Evolutionary conservation across 306 rosid species (phyloP).

Genomic region (Notholithocarpus densiflorus): DNA sequence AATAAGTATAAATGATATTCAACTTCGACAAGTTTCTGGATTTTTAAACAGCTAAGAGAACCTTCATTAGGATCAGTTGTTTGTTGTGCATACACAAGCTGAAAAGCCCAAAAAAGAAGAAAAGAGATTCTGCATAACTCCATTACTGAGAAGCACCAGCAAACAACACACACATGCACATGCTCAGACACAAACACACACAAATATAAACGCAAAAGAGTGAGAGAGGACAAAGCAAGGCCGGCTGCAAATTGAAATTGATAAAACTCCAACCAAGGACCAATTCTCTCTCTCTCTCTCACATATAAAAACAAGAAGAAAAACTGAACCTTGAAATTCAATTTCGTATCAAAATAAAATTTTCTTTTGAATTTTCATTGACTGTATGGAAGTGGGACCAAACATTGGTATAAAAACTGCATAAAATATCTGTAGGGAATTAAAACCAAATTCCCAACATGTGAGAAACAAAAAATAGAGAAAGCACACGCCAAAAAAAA

Average conservation of each 20-base stretch:
- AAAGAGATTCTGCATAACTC: conserved; percentile 18
- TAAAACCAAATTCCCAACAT: too few species aligned
- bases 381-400: conserved; percentile 6
- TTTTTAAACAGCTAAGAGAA: background rate
- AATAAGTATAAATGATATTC: background rate
- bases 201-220: background rate
- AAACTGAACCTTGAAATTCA: background rate
- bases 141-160: conserved; percentile 16
- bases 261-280: background rate
- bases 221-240: conserved; percentile 19
- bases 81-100: conserved; percentile 23
- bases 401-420: background rate
- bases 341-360: background rate
- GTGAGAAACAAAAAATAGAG: too few species aligned
- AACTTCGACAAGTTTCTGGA: background rate
- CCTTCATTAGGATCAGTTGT: conserved; percentile 35
- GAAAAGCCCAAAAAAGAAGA: conserved; percentile 22
- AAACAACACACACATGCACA: background rate
- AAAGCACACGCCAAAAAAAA: too few species aligned
- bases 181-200: background rate
- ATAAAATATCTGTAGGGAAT: too few species aligned
- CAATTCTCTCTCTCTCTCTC: conserved; percentile 3
- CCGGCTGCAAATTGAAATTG: conserved; percentile 12
- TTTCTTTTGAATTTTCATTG: conserved; percentile 6
- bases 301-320: conserved; percentile 12